Conservation (phyloP, 2,329 filamentous ascomycete genomes). For the Sphaceloma murrayae region DNA sequence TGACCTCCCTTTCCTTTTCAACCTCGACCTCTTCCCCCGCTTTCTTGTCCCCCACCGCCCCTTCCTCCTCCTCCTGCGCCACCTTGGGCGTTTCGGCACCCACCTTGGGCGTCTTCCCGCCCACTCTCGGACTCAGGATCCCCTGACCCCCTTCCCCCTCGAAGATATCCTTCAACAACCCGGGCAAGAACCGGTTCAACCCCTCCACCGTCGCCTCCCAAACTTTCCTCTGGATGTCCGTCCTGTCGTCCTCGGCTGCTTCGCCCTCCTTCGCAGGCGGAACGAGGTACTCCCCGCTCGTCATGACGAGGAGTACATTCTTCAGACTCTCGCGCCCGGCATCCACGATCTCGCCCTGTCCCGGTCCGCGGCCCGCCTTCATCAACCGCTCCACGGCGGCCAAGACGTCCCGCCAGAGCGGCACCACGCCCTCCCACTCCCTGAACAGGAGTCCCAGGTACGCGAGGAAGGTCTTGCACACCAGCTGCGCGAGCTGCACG, state of each 20-base stretch:
- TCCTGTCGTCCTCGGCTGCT: conserved; percentile 26
- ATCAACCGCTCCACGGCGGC: conserved; percentile 93
- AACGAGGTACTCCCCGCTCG: conserved; percentile 73
- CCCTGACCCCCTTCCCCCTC: conserved; percentile 35
- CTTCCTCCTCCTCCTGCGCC: conserved; percentile 5
- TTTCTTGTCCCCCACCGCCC: conserved; percentile 8
- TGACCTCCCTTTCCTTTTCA: conserved; percentile 7
- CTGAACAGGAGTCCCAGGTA: conserved; percentile 76
- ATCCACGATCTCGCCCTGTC: conserved; percentile 39
- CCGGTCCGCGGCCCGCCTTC: conserved; percentile 24
- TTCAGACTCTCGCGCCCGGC: conserved; percentile 92
- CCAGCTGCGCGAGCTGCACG: conserved; percentile 77
- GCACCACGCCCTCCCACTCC: conserved; percentile 79
- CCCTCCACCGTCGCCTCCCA: conserved; percentile 54
- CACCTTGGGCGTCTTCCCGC: neutral
- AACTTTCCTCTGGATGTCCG: conserved; percentile 41
- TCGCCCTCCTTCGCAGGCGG: conserved; percentile 46
- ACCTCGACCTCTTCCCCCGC: neutral
- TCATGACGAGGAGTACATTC: conserved; percentile 93
- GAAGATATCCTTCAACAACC: conserved; percentile 51
- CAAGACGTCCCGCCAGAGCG: conserved; percentile 85
- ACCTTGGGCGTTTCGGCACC: neutral
- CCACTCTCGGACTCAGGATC: conserved; percentile 9
- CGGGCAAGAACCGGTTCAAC: conserved; percentile 51
- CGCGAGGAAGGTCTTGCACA: conserved; percentile 93